phyloP scores from a whole-genome alignment of 2,329 filamentous ascomycete genomes.

The Metarhizium rileyi region DNA sequence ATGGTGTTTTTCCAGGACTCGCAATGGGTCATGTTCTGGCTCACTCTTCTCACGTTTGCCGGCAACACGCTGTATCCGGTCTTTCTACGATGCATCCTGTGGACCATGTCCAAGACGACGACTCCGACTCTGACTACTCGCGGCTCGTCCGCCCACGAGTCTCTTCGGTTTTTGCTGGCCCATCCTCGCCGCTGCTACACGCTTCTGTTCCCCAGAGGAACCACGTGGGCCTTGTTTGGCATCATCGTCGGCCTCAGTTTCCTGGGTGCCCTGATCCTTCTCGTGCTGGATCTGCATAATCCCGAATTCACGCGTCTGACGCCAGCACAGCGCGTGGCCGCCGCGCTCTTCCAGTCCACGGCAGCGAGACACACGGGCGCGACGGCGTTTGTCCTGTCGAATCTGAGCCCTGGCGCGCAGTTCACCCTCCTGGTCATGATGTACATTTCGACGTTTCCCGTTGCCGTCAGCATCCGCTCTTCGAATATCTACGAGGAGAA shows the following conservation, averaged over 20 bases:
- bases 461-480: slow-evolving; percentile 51
- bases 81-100: slow-evolving; percentile 48
- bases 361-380: slow-evolving; percentile 38
- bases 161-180: slow-evolving; percentile 48
- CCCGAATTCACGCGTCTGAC: slow-evolving; percentile 35
- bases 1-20: slow-evolving; percentile 40
- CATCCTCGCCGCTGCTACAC: slow-evolving; percentile 55
- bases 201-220: slow-evolving; percentile 48
- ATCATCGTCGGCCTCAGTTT: slow-evolving; percentile 42
- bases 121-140: no score
- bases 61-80: slow-evolving; percentile 49
- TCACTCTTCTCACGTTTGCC: slow-evolving; percentile 38
- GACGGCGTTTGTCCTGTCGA: slow-evolving; percentile 39
- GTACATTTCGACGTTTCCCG: slow-evolving; percentile 53
- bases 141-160: slow-evolving; percentile 27
- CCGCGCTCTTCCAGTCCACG: slow-evolving; percentile 48
- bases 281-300: slow-evolving; percentile 42
- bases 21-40: slow-evolving; percentile 32
- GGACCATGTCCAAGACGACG: slow-evolving; percentile 38
- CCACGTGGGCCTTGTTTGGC: slow-evolving; percentile 47
- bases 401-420: slow-evolving; percentile 43
- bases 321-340: slow-evolving; percentile 36
- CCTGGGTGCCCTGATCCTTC: slow-evolving; percentile 45
- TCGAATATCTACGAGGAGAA: slow-evolving; percentile 54
- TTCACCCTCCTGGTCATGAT: slow-evolving; percentile 55